Evolutionary conservation across 2,329 filamentous ascomycete species (phyloP), one percentile per base, ranked within the genome.

Genomic region (Fusarium globosum): DNA sequence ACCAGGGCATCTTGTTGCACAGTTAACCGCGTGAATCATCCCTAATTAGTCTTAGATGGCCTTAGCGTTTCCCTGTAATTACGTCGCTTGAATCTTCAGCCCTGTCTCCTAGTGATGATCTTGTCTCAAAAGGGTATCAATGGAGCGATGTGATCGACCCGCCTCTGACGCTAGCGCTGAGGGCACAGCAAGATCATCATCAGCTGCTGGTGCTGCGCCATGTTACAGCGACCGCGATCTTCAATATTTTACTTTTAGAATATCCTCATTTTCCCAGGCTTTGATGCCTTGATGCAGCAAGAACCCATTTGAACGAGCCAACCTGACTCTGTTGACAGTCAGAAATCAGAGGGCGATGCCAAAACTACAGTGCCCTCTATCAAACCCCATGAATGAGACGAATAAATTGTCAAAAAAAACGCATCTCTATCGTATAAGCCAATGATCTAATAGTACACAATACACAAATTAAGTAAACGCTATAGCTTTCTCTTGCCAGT

Each of bases 401-500:
- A 21, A 16, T n/a, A 28, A 55, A n/a, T 38, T 26, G 35, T 46
- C 45, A 26, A 35, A 53, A 28, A 28, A 26, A 42, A 39, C 4
- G 36, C 21, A n/a, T 28, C n/a, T 18, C 18, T 48, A 11, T 57
- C 20, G 30, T 46, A 38, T 30, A 26, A 48, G 18, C 14, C 7
- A n/a, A 21, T 36, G 11, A 41, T 38, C 14, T 36, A 52, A 21
- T 21, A 6, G 35, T 42, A 33, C 10, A 64, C 53, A 21, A n/a
- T 42, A 33, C 33, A 72, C 21, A 26, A 1, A 52, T 68, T 61
- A 51, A 12, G 11, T 15, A 6, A 21, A n/a, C 53, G 28, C 68
- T 61, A 78, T 41, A 69, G 9, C 46, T 57, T 74, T 23, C 55
- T 62, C 35, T 58, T 61, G 6, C 61, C 69, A 3, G 51, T 55